Evolutionary conservation across 2,329 filamentous ascomycete genomes (phyloP).

Genomic region (Eutypa lata): DNA sequence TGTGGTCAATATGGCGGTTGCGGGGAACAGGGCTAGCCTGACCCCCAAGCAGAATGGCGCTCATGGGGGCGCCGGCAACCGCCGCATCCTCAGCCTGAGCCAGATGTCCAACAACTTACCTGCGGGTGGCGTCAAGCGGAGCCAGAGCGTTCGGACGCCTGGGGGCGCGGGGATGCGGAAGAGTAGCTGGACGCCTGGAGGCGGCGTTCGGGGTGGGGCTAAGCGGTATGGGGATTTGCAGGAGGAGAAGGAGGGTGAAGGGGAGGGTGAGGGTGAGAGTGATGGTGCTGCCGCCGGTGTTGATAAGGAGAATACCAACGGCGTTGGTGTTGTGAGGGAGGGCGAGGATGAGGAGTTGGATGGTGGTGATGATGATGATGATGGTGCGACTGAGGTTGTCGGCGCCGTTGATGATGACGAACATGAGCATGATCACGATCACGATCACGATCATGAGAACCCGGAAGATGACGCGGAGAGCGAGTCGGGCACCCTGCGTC

Average conservation of each 20-base stretch:
- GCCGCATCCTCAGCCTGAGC: slow-evolving; percentile 85
- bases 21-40: no score
- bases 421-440: slow-evolving; percentile 13
- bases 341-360: slow-evolving; percentile 26
- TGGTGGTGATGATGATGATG: slow-evolving; percentile 17
- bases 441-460: slow-evolving; percentile 35
- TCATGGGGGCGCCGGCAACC: slow-evolving; percentile 52
- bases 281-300: no score
- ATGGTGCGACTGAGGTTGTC: slow-evolving; percentile 20
- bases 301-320: slow-evolving; percentile 50
- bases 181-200: slow-evolving; percentile 62
- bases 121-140: slow-evolving; percentile 65
- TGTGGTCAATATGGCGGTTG: slow-evolving; percentile 52
- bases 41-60: slow-evolving; percentile 34
- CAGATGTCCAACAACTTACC: slow-evolving; percentile 79
- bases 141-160: slow-evolving; percentile 71
- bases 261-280: slow-evolving; percentile 55
- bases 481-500: slow-evolving; percentile 49
- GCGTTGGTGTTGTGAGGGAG: slow-evolving; percentile 16
- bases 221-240: slow-evolving; percentile 52
- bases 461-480: no score
- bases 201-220: slow-evolving; percentile 15
- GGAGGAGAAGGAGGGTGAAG: slow-evolving; percentile 68
- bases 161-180: slow-evolving; percentile 55
- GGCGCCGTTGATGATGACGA: slow-evolving; percentile 5